Percentiles rank a stretch among this genome's conserved stretches.
Conservation (phyloP, 129 eudicot species). For the Artemisia argyi region DNA sequence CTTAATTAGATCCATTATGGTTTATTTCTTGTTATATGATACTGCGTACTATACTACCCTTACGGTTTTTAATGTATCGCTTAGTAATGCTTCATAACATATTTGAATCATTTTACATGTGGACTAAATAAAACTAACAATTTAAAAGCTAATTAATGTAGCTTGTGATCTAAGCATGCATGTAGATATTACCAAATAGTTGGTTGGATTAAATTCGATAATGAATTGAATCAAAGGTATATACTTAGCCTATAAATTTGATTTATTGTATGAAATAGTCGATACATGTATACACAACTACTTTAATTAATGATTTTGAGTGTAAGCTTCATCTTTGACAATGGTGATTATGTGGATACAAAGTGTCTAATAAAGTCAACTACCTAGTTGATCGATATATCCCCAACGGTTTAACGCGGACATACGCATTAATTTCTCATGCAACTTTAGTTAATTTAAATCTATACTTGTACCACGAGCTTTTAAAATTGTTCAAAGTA, state of each 20-base stretch:
- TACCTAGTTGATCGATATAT: constrained; percentile 16
- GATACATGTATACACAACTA: constrained; percentile 5
- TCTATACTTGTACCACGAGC: constrained; percentile 22
- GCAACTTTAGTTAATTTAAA: constrained; percentile 31
- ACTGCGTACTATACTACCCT: too few species aligned
- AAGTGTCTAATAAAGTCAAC: constrained; percentile 24
- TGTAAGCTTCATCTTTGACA: constrained; percentile 20
- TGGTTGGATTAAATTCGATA: too few species aligned
- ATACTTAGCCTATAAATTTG: not conserved
- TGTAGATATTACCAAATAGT: not conserved
- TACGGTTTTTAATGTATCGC: too few species aligned
- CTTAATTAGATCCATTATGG: too few species aligned
- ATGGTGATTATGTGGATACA: constrained; percentile 9
- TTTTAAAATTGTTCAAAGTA: constrained; percentile 12
- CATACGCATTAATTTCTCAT: constrained; percentile 28
- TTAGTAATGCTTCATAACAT: too few species aligned
- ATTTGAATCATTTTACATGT: too few species aligned
- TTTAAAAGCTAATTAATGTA: too few species aligned
- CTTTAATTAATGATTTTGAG: not conserved
- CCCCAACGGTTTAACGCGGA: constrained; percentile 40
- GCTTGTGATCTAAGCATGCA: too few species aligned
- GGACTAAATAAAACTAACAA: too few species aligned
- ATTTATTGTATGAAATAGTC: constrained; percentile 14
- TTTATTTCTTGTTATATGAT: too few species aligned
- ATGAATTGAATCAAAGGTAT: not conserved